These are phyloP conservation scores for Pythium monospermum DNA, from an alignment of 352 stramenopile species.

Conservation along the genomic window DNA sequence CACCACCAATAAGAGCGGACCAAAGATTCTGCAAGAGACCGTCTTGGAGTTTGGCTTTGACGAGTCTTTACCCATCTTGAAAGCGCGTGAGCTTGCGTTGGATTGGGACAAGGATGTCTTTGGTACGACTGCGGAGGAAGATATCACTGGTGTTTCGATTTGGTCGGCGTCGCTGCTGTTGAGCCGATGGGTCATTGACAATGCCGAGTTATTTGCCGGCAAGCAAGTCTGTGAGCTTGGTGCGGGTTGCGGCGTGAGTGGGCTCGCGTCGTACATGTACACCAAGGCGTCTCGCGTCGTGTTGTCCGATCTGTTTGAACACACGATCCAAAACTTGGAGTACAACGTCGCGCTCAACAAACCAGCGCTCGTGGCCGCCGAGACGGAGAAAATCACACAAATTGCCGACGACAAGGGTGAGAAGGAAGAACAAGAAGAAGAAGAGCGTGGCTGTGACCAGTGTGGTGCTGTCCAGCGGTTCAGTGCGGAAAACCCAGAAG, in stretches of 20 bases:
- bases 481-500: constrained; percentile 76
- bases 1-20: constrained; percentile 10
- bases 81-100: constrained; percentile 71
- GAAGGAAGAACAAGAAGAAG: constrained; percentile 20
- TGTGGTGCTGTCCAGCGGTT: constrained; percentile 74
- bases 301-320: constrained; percentile 79
- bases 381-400: too few species aligned
- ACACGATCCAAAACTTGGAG: constrained; percentile 78
- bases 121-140: constrained; percentile 68
- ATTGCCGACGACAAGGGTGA: too few species aligned
- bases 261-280: constrained; percentile 72
- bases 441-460: constrained; percentile 48
- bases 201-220: constrained; percentile 48
- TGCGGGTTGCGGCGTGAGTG: constrained; percentile 79
- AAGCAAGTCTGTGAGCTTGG: constrained; percentile 83
- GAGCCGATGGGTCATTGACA: constrained; percentile 78
- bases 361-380: constrained; percentile 1
- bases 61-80: constrained; percentile 44
- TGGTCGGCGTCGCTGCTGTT: constrained; percentile 86
- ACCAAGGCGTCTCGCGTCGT: constrained; percentile 70
- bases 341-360: constrained; percentile 81
- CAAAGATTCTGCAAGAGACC: constrained; percentile 78
- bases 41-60: constrained; percentile 79
- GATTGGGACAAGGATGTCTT: constrained; percentile 85
- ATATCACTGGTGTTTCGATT: constrained; percentile 85